Percentiles rank a stretch among this genome's conserved stretches.
phyloP scores from a whole-genome alignment of 768 basidiomycete species.

The Leccinellum albellum region DNA sequence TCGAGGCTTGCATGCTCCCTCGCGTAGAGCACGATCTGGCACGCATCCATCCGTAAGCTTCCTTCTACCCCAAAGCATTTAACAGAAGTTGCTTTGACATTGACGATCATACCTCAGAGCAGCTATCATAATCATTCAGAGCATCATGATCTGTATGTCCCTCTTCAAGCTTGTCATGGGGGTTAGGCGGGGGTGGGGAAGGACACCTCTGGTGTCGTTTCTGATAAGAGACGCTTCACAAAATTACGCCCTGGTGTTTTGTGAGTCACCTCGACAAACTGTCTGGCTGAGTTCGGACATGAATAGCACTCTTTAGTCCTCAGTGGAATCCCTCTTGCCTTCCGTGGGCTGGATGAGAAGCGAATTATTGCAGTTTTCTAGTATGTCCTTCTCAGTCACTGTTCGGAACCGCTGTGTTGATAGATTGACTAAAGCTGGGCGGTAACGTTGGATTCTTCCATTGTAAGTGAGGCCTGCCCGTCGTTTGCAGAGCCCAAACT shows the following conservation, averaged over 20 bases:
- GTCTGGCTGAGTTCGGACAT: not conserved
- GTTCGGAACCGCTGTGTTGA: not conserved
- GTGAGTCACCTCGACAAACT: constrained; percentile 22
- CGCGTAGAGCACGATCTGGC: not conserved
- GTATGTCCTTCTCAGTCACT: not conserved
- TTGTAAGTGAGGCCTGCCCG: constrained; percentile 11
- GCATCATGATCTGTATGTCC: constrained; percentile 38
- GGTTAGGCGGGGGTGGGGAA: constrained; percentile 37
- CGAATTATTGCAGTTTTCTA: not conserved
- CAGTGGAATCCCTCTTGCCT: not conserved
- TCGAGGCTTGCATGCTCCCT: constrained; percentile 27
- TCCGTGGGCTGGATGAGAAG: not conserved
- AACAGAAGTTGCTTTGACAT: not conserved
- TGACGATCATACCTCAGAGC: constrained; percentile 3
- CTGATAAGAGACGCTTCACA: constrained; percentile 45
- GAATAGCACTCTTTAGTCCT: constrained; percentile 1
- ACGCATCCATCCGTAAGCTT: constrained; percentile 15
- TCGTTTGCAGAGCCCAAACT: not conserved
- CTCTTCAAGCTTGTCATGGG: constrained; percentile 34
- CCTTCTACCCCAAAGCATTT: not conserved
- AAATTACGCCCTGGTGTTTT: constrained; percentile 39
- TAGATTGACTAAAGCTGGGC: constrained; percentile 10
- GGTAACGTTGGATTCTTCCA: constrained; percentile 8
- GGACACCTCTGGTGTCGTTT: constrained; percentile 38
- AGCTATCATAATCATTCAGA: constrained; percentile 31